Base-by-base conservation (phyloP, 345 rosid genomes). In the Lagerstroemia speciosa region DNA sequence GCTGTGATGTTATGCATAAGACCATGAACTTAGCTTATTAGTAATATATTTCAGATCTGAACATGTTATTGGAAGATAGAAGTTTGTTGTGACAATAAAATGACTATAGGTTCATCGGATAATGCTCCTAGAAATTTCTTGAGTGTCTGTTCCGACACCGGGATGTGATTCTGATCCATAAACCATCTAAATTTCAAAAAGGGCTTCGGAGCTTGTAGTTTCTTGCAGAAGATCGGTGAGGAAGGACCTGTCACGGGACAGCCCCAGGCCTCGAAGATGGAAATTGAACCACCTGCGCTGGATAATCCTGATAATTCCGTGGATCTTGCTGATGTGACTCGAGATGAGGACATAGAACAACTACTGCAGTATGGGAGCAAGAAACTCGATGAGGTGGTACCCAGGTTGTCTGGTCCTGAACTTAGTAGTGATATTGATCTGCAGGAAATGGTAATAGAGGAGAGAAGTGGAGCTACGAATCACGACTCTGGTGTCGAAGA, bases 361-460 rank as follows among this genome's bases (percentile, higher is more conserved):
- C 6, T 58, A 27, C n/a, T 62, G 65, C 6, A 6, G 22, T 32
- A 30, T 37, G 37, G 37, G 37, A 40, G 27, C 32, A 65, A 65
- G 48, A 26, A 65, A 22, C 22, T 65, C 10, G 52, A 65, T n/a
- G 32, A 65, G 31, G 26, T 40, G 0, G 4, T 43, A 32, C 6
- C 11, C 52, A 65, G 29, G 29, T 9, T 40, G 30, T 24, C 32
- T 65, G 20, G 17, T n/a, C 3, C 67, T 0, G 33, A 40, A 26
- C 33, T 10, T 14, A 58, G 15, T 9, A 58, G 2, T 3, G 2
- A 2, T n/a, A 26, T 19, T 0, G 20, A 65, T n/a, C 33, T n/a
- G 50, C 48, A 40, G 30, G 67, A 40, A 40, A 65, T 65, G 67
- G 67, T 37, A 36, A 65, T 30, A 5, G 50, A 65, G 31, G 48